Evolutionary conservation across 2,329 filamentous ascomycete genomes (phyloP), one percentile per base, ranked within the genome.

Genomic region (Xylariaceae sp.): DNA sequence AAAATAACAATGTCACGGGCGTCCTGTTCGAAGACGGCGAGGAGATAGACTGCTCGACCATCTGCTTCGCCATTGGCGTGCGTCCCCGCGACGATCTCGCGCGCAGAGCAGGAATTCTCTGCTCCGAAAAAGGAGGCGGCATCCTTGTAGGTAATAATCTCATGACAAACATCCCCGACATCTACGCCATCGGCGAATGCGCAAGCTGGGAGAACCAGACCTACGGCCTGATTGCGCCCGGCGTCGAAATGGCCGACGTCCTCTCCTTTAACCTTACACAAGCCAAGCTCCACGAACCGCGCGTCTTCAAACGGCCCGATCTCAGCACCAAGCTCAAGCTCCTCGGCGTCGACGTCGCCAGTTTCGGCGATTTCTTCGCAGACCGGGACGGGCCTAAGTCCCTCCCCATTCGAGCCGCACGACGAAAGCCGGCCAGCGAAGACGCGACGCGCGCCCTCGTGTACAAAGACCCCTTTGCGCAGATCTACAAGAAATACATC

Each of bases 331-430:
- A 96, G 72, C 77, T 96, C 35, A 96, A 96, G 78, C 78, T 96
- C 0, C 80, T 96, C 0, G 92, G 92, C 0, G 90, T 96, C 7
- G 90, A 96, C 65, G 92, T 96, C 3, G 92, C 92, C 15, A 94
- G 89, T 69, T 96, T 96, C 70, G 92, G 92, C 0, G 92, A 96
- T 71, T 96, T 92, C 77, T 96, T 96, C 66, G 92, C 92, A 0
- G 92, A 96, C 68, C 80, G 89, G 35, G 89, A 96, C 70, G 91
- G 91, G 0, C 90, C 90, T 0, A 88, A 87, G 64, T 80, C 86
- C 51, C 76, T 93, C n/a, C 91, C 90, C 0, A 79, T 81, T 2
- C 82, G 81, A 62, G 79, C 75, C 9, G 75, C 72, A 2, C 80
- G 75, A 64, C 75, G 71, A 62, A 71, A 81, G 68, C 78, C 73